phyloP scores from a whole-genome alignment of 352 stramenopile genomes.

The Peronospora belbahrii region DNA sequence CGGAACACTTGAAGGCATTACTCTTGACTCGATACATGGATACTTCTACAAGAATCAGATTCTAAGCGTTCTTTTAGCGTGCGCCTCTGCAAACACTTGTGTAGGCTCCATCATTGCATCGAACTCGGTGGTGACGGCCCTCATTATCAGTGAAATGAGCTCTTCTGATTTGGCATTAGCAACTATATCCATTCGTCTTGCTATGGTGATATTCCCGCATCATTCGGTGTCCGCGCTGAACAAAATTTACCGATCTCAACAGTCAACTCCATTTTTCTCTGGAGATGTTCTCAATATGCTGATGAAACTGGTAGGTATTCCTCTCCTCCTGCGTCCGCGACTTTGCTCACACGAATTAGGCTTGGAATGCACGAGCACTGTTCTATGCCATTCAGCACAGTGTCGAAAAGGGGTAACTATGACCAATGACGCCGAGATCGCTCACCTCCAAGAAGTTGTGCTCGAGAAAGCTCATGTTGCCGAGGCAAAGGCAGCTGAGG shows the following conservation, averaged over 20 bases:
- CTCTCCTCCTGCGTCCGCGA: conserved; percentile 52
- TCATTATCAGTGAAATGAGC: conserved; percentile 58
- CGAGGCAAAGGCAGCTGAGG: conserved; percentile 53
- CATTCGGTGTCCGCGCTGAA: conserved; percentile 74
- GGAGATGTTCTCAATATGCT: conserved; percentile 47
- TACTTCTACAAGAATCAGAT: conserved; percentile 77
- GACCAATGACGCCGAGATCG: conserved; percentile 25
- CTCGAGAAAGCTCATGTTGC: conserved; percentile 50
- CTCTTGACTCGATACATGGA: conserved; percentile 25
- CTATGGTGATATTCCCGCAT: conserved; percentile 75
- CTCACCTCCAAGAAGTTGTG: conserved; percentile 21
- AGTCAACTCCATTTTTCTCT: conserved; percentile 15
- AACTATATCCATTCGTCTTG: conserved; percentile 74
- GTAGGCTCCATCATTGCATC: conserved; percentile 55
- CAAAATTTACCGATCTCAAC: conserved; percentile 41
- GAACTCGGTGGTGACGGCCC: conserved; percentile 44
- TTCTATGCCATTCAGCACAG: conserved; percentile 51
- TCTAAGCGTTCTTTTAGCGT: conserved; percentile 63
- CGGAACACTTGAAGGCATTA: neutral
- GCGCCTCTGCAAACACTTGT: conserved; percentile 52
- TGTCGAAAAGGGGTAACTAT: conserved; percentile 52
- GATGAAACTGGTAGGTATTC: conserved; percentile 55
- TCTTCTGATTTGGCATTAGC: conserved; percentile 53
- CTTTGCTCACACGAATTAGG: conserved; percentile 78
- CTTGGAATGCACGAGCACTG: conserved; percentile 57